Base-by-base conservation (phyloP, 2,329 filamentous ascomycete genomes). In the Xylogone sp. region DNA sequence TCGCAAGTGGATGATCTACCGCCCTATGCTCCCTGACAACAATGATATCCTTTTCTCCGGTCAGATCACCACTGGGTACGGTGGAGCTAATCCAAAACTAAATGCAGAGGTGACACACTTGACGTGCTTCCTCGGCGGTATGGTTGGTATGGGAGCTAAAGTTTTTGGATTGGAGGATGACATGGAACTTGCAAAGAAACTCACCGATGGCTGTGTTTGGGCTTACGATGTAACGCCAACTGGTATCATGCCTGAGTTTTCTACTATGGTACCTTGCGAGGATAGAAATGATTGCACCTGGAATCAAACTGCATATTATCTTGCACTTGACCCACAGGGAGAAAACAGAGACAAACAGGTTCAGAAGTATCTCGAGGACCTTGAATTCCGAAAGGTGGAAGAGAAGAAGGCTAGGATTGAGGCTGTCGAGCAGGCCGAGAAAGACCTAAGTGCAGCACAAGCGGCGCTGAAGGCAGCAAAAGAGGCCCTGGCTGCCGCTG, bases 41-140 rank as follows among this genome's bases (percentile, higher is more conserved):
- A 80, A 80, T 48, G 82, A 93, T 53, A 80, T 94, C n/a, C 76
- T 94, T 2, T 83, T 94, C 54, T 82, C 88, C 0, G 86, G 87
- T 21, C 83, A 83, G 58, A 67, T 81, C n/a, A 72, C 65, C 45
- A 75, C 78, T 9, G 66, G 61, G 1, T 75, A 75, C 13, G 13
- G 13, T 16, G 34, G 34, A 18, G 4, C 10, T 5, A 69, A 75
- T 9, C 63, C 73, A 12, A 58, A 52, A 68, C 53, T 65, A 21
- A 71, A 43, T 34, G 49, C 59, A 13, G 65, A 68, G 34, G 53
- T 65, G 18, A 76, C 79, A 0, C 82, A 87, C 62, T 70, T 87
- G 48, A 83, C 82, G 3, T 88, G 85, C 63, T 88, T 88, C 65
- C 71, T 86, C 34, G 85, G 85, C 29, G 85, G 84, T 60, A 88